Percentiles rank a stretch among this genome's conserved stretches.
These are phyloP conservation scores for Marasmius oreades DNA, from an alignment of 1,284 basidiomycete species.

Conservation along the genomic window DNA sequence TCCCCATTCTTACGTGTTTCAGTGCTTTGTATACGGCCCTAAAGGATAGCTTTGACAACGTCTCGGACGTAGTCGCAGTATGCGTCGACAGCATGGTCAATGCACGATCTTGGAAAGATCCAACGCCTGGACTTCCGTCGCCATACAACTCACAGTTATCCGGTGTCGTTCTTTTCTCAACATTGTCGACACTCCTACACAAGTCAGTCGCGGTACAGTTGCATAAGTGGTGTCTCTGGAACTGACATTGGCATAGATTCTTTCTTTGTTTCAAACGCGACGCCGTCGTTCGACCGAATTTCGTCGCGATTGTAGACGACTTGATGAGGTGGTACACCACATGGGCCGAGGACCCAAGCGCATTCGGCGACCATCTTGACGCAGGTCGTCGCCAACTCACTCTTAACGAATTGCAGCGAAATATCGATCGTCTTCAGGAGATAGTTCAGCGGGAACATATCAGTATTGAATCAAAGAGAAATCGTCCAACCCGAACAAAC, in stretches of 20 bases:
- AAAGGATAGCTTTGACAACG: conserved; percentile 46
- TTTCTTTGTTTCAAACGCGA: conserved; percentile 59
- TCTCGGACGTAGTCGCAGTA: conserved; percentile 37
- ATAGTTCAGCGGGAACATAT: conserved; percentile 3
- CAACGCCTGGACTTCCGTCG: conserved; percentile 3
- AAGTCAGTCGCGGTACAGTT: conserved; percentile 39
- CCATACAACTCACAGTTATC: conserved; percentile 12
- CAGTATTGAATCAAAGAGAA: conserved; percentile 14
- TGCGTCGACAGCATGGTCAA: conserved; percentile 42
- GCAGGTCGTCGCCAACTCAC: conserved; percentile 31
- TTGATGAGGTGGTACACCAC: conserved; percentile 41
- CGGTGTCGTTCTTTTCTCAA: conserved; percentile 43
- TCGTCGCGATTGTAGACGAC: conserved; percentile 38
- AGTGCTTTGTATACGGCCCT: conserved; percentile 55
- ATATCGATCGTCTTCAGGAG: conserved; percentile 7
- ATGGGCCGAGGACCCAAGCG: conserved; percentile 41
- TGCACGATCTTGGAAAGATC: conserved; percentile 39
- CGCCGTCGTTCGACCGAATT: conserved; percentile 40
- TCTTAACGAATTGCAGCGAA: neutral
- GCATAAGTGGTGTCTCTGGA: neutral
- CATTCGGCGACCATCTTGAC: conserved; percentile 32
- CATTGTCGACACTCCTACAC: conserved; percentile 44
- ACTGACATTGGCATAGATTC: conserved; percentile 34
- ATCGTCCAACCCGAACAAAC: neutral
- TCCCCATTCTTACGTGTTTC: neutral